Evolutionary conservation across 352 stramenopile genomes (phyloP).

Genomic region (Globisporangium takayamanum): DNA sequence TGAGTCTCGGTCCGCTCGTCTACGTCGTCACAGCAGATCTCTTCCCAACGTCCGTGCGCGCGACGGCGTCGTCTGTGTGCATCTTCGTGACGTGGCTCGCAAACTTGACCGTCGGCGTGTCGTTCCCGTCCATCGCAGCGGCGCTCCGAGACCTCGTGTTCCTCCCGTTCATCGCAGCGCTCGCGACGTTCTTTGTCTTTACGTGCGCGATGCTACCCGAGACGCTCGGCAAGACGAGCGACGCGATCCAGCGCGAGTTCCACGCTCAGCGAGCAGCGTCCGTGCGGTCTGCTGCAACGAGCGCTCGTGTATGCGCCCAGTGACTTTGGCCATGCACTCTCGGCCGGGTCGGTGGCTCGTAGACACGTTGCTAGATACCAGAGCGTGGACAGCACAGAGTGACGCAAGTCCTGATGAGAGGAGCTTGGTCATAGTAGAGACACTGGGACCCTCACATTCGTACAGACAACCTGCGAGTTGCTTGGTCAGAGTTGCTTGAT

Average conservation of each 20-base stretch:
- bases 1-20: constrained; percentile 58
- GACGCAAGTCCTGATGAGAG: no score
- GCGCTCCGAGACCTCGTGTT: constrained; percentile 35
- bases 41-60: constrained; percentile 50
- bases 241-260: constrained; percentile 55
- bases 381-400: no score
- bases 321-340: no score
- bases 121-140: constrained; percentile 50
- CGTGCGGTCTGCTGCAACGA: no score
- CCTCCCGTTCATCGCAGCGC: constrained; percentile 39
- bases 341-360: no score
- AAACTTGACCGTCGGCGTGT: constrained; percentile 51
- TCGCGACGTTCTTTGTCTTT: constrained; percentile 38
- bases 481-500: no score
- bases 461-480: no score
- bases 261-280: no score
- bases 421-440: no score
- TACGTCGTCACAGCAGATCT: constrained; percentile 52
- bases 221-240: constrained; percentile 46
- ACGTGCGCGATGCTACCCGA: constrained; percentile 44
- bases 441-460: no score
- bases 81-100: constrained; percentile 22
- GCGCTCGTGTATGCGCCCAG: no score
- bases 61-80: constrained; percentile 31
- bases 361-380: no score